Percentiles rank a stretch among this genome's conserved stretches.
phyloP scores from a whole-genome alignment of 2,329 filamentous ascomycete species.

The Aspergillus udagawae region DNA sequence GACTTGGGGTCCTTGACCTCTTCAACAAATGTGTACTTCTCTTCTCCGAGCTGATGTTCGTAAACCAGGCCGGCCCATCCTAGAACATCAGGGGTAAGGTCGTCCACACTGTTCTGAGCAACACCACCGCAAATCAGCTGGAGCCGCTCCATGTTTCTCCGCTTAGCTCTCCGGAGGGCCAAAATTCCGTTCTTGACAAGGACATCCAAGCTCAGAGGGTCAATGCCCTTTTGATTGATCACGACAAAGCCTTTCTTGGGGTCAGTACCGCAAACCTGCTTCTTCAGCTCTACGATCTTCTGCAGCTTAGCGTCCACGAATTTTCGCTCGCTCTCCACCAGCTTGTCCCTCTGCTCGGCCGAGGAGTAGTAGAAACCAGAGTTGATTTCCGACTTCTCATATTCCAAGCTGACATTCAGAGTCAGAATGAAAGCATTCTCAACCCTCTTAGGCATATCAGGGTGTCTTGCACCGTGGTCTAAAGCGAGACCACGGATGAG shows the following conservation, averaged over 20 bases:
- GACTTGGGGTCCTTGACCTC: slow-evolving; percentile 99
- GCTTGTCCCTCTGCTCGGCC: slow-evolving; percentile 93
- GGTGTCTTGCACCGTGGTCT: slow-evolving; percentile 93
- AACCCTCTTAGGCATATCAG: slow-evolving; percentile 95
- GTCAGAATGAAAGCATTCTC: slow-evolving; percentile 95
- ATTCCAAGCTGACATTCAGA: slow-evolving; percentile 93
- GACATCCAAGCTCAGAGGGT: slow-evolving; percentile 91
- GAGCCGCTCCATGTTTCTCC: slow-evolving; percentile 97
- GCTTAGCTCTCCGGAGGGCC: slow-evolving; percentile 88
- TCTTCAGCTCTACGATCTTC: slow-evolving; percentile 97
- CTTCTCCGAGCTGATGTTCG: slow-evolving; percentile 94
- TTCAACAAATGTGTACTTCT: slow-evolving; percentile 98
- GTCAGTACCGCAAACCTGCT: slow-evolving; percentile 91
- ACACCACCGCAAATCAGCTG: slow-evolving; percentile 89
- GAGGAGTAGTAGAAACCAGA: slow-evolving; percentile 98
- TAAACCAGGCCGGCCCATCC: slow-evolving; percentile 97
- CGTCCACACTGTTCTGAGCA: slow-evolving; percentile 94
- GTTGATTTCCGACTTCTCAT: slow-evolving; percentile 99
- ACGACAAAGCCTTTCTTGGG: slow-evolving; percentile 94
- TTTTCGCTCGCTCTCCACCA: slow-evolving; percentile 92
- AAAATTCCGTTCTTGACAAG: slow-evolving; percentile 98
- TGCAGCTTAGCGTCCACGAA: slow-evolving; percentile 95
- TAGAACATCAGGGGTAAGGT: slow-evolving; percentile 79
- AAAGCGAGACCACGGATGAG: slow-evolving; percentile 89
- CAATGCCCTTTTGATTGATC: slow-evolving; percentile 99